These are phyloP conservation scores for Talaromyces funiculosus DNA, from an alignment of 2,329 filamentous ascomycete species.

Conservation along the genomic window DNA sequence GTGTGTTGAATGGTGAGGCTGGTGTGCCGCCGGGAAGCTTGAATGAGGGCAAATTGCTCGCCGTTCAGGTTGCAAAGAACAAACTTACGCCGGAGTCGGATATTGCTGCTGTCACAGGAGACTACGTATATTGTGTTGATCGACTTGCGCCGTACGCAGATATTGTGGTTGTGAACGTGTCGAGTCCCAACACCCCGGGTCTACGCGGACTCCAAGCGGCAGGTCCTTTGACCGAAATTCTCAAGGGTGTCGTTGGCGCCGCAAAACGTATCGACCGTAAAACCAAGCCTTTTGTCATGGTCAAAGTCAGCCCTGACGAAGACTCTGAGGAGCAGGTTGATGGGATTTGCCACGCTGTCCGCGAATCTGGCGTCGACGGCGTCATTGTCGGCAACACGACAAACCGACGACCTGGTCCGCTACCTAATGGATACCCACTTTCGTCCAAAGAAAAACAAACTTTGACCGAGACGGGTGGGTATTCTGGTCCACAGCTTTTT, in stretches of 20 bases:
- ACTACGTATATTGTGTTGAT: conserved; percentile 85
- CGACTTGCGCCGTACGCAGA: conserved; percentile 83
- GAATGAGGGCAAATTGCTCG: conserved; percentile 66
- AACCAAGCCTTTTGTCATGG: conserved; percentile 79
- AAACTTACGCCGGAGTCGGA: conserved; percentile 83
- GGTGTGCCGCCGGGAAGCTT: conserved; percentile 79
- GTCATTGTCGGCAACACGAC: conserved; percentile 98
- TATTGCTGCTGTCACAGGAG: conserved; percentile 69
- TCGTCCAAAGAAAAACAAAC: conserved; percentile 60
- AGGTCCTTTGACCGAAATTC: conserved; percentile 72
- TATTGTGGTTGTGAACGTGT: conserved; percentile 96
- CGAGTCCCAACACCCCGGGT: conserved; percentile 91
- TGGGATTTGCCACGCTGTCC: conserved; percentile 82
- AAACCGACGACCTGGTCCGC: conserved; percentile 66
- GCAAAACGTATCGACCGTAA: conserved; percentile 64
- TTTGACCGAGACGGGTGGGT: conserved; percentile 75
- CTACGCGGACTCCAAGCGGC: conserved; percentile 79
- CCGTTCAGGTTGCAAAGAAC: conserved; percentile 95
- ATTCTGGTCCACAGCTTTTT: conserved; percentile 87
- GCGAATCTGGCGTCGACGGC: conserved; percentile 79
- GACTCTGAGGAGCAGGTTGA: conserved; percentile 77
- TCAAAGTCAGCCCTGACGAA: conserved; percentile 96
- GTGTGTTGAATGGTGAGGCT: conserved; percentile 70
- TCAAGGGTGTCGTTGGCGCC: conserved; percentile 76
- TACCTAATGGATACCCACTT: conserved; percentile 62